These are phyloP conservation scores for Rauvolfia tetraphylla DNA, from an alignment of 257 asterid species.

Conservation along the genomic window DNA sequence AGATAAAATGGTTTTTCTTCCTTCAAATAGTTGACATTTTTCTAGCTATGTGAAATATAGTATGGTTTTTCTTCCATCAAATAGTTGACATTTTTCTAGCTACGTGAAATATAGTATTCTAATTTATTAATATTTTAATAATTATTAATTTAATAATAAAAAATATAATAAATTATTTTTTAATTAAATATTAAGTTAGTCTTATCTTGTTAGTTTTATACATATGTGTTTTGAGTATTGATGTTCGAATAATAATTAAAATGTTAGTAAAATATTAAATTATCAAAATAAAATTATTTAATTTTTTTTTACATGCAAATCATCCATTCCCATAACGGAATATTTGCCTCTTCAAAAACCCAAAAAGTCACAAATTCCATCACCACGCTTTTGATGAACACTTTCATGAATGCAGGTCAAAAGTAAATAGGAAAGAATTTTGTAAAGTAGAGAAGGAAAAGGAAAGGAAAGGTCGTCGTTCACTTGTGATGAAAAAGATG, in stretches of 20 bases:
- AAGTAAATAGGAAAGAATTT: neutral
- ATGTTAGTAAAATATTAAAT: too few species aligned
- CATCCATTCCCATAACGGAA: neutral
- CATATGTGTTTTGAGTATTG: too few species aligned
- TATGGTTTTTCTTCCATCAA: neutral
- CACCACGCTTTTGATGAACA: neutral
- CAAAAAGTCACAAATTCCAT: neutral
- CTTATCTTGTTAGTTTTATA: too few species aligned
- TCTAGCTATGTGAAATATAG: neutral
- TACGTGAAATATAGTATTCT: too few species aligned
- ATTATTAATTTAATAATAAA: too few species aligned
- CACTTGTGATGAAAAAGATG: too few species aligned
- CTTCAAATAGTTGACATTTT: neutral
- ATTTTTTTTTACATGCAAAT: neutral
- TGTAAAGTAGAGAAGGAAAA: neutral
- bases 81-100: neutral
- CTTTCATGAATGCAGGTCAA: neutral
- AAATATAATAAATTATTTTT: too few species aligned
- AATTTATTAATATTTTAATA: too few species aligned
- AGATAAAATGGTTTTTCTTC: neutral
- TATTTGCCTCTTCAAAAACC: neutral
- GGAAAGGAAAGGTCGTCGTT: too few species aligned
- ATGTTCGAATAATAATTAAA: too few species aligned
- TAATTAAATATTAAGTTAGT: too few species aligned
- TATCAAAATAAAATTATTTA: too few species aligned